These are phyloP conservation scores for Curvularia spicifera DNA, from an alignment of 2,329 filamentous ascomycete genomes.

Conservation along the genomic window DNA sequence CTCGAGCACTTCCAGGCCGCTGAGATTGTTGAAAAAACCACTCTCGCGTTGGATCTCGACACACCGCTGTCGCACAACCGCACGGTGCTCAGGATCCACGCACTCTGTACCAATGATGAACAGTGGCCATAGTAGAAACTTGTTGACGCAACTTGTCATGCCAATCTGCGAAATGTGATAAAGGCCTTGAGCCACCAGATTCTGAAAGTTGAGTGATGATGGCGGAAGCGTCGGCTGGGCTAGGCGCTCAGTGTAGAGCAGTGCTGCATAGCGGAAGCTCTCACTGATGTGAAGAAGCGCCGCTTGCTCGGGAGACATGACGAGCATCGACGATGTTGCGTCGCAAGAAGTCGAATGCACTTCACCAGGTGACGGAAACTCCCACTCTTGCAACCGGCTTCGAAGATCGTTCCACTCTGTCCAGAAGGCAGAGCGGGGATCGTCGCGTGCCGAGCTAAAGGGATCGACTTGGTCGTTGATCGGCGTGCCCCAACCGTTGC, in stretches of 20 bases:
- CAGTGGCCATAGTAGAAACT: slow-evolving; percentile 91
- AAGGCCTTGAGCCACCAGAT: slow-evolving; percentile 79
- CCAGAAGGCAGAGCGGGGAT: slow-evolving; percentile 72
- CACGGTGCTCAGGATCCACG: slow-evolving; percentile 78
- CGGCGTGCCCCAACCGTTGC: slow-evolving; percentile 69
- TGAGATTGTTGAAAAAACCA: slow-evolving; percentile 92
- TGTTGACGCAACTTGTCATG: slow-evolving; percentile 74
- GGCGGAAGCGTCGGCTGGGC: slow-evolving; percentile 77
- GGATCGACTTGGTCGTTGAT: slow-evolving; percentile 54
- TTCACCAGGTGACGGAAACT: slow-evolving; percentile 60
- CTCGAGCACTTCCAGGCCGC: slow-evolving; percentile 83
- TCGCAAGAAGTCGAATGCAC: slow-evolving; percentile 34
- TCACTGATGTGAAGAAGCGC: slow-evolving; percentile 86
- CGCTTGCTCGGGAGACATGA: slow-evolving; percentile 62
- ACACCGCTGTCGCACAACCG: slow-evolving; percentile 79
- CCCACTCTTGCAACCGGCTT: slow-evolving; percentile 78
- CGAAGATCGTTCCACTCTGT: slow-evolving; percentile 83
- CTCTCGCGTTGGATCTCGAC: slow-evolving; percentile 85
- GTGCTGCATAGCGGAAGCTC: slow-evolving; percentile 85
- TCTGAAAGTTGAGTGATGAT: slow-evolving; percentile 78
- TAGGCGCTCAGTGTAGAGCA: slow-evolving; percentile 88
- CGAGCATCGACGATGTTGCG: slow-evolving; percentile 32
- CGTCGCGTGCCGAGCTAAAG: slow-evolving; percentile 57
- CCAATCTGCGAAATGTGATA: slow-evolving; percentile 83
- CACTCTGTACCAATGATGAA: slow-evolving; percentile 92